Conservation (phyloP, 495 filamentous ascomycete genomes). For the Trichoderma erinaceum region DNA sequence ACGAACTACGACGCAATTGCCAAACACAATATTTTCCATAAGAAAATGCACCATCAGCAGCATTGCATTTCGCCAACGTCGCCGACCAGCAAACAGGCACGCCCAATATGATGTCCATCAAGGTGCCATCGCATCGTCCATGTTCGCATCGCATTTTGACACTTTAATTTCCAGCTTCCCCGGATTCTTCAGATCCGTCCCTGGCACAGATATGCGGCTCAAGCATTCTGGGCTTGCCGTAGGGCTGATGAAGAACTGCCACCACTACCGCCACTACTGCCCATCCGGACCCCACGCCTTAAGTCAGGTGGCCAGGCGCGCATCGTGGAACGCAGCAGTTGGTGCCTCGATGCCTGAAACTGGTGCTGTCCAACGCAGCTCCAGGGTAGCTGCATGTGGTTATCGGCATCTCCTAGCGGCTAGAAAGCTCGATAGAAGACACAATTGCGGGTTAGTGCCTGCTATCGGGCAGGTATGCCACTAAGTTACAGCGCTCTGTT, state of each 20-base stretch:
- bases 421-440: neutral
- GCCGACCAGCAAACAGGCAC: neutral
- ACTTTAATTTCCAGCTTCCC: constrained; percentile 6
- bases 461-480: neutral
- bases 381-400: neutral
- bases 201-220: constrained; percentile 11
- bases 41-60: neutral
- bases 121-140: neutral
- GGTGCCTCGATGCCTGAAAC: constrained; percentile 2
- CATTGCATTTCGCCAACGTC: neutral
- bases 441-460: neutral
- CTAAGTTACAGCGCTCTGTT: neutral
- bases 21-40: neutral
- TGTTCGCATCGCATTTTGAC: neutral
- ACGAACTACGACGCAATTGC: neutral
- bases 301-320: neutral
- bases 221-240: constrained; percentile 10
- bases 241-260: constrained; percentile 12
- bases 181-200: constrained; percentile 3
- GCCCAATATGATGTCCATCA: neutral
- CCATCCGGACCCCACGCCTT: neutral
- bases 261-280: neutral
- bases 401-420: neutral
- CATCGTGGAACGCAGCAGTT: neutral
- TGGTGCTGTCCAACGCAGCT: neutral